Evolutionary conservation across 139 green algal species (phyloP).

Genomic region (Eudorina sp.): DNA sequence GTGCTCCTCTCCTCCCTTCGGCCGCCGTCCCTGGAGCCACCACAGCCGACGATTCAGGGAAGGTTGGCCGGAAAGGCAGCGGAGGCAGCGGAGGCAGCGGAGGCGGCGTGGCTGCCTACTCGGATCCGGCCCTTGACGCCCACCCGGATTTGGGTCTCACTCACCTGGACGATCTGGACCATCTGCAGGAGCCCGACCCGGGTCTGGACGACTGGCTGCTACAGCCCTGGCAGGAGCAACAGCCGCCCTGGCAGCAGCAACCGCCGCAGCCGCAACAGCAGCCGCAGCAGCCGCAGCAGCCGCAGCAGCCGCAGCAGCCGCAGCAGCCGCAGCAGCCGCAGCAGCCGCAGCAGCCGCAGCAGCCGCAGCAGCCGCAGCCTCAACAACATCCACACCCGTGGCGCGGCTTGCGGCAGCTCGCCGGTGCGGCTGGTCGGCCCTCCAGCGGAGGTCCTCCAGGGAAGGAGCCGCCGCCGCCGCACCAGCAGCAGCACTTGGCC

Average conservation of each 20-base stretch:
- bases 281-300: neutral
- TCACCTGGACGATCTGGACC: constrained; percentile 13
- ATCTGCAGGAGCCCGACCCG: neutral
- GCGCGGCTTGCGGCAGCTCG: neutral
- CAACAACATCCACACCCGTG: no score
- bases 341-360: neutral
- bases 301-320: neutral
- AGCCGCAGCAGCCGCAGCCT: no score
- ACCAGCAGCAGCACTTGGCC: no score
- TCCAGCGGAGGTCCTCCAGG: no score
- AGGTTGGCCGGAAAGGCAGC: no score
- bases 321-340: neutral
- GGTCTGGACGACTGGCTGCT: neutral
- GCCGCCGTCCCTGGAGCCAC: no score
- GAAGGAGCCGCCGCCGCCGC: no score
- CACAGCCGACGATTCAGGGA: no score
- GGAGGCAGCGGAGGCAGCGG: neutral
- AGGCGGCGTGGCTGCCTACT: no score
- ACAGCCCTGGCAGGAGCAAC: neutral
- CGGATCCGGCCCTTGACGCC: neutral
- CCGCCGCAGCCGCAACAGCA: neutral
- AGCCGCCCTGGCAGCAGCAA: neutral
- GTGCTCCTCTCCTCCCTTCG: no score
- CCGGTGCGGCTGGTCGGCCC: no score
- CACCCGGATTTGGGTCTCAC: neutral